Evolutionary conservation across 2,329 filamentous ascomycete genomes (phyloP).

Genomic region (Fusarium metavorans): DNA sequence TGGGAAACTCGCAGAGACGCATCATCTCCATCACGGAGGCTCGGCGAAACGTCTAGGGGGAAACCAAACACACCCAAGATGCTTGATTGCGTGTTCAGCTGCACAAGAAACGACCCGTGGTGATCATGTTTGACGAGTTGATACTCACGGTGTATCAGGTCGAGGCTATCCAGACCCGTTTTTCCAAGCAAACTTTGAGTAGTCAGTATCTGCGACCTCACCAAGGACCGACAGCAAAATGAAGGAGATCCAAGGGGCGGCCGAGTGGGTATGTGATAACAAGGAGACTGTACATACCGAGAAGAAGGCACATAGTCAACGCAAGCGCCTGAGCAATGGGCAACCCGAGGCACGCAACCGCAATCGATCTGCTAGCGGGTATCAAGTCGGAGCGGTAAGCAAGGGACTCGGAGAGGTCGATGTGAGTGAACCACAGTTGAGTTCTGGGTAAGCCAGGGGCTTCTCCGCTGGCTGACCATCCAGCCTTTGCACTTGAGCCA

Average conservation of each 20-base stretch:
- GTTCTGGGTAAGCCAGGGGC: constrained; percentile 2
- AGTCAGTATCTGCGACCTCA: constrained; percentile 5
- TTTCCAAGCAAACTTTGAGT: neutral
- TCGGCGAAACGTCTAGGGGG: constrained; percentile 17
- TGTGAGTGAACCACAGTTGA: neutral
- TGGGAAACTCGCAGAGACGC: constrained; percentile 11
- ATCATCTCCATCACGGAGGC: constrained; percentile 10
- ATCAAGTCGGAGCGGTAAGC: constrained; percentile 3
- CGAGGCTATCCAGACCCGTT: constrained; percentile 11
- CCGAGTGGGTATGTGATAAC: constrained; percentile 31
- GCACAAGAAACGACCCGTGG: neutral
- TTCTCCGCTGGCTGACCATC: constrained; percentile 1
- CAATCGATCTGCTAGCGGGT: constrained; percentile 1
- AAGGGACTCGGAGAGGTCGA: neutral
- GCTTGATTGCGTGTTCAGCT: neutral
- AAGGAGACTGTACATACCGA: constrained; percentile 10
- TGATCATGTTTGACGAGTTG: constrained; percentile 1
- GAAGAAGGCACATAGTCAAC: constrained; percentile 1
- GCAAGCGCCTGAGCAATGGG: constrained; percentile 15
- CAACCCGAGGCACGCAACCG: neutral
- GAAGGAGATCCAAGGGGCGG: constrained; percentile 29
- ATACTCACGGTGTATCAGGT: constrained; percentile 27
- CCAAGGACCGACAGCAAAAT: constrained; percentile 16
- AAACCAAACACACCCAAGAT: constrained; percentile 6
- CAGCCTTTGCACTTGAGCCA: neutral